Evolutionary conservation across 306 rosid species (phyloP), one percentile per base, ranked within the genome.

Genomic region (Acacia confusa): DNA sequence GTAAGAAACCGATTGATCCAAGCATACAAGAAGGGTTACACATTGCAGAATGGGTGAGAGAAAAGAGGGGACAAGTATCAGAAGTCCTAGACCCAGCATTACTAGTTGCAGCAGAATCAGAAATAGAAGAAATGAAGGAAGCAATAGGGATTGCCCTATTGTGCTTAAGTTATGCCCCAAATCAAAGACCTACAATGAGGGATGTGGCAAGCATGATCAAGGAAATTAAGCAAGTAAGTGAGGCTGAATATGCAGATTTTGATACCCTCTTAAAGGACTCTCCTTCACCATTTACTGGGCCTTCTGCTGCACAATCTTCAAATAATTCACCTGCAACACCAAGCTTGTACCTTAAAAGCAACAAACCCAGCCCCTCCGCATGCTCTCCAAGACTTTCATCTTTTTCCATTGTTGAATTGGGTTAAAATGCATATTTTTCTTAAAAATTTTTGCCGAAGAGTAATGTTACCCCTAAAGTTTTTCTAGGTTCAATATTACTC

Each of bases 1-100:
- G 94, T 15, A 91, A 91, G 78, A 91, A 88, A 74, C 92, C 91
- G 8, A 88, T 87, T 58, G 94, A 91, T 80, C 92, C 92, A 16
- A 91, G 84, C 25, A 87, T 88, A 60, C 92, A 92, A 0, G 92
- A 87, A 0, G 92, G 91, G 17, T 68, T 78, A 53, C 94, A 91
- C 60, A 72, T 91, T 3, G 91, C 85, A 57, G 92, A 91, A 45
- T 91, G 92, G 94, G 92, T 91, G 75, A 85, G 83, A 47, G 86
- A 68, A 53, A 87, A 72, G 27, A 72, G 86, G 12, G 88, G 88
- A 65, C 75, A 74, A 34, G 52, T 77, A 48, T 91, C 87, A 80
- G 91, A 91, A 78, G 90, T 91, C 3, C 78, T 91, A 1, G 94
- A 91, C 48, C 58, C 74, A 40, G 73, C 81, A 52, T 78, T 91